Conservation (phyloP, 768 basidiomycete genomes). For the Phylloporus rhodoxanthus region DNA sequence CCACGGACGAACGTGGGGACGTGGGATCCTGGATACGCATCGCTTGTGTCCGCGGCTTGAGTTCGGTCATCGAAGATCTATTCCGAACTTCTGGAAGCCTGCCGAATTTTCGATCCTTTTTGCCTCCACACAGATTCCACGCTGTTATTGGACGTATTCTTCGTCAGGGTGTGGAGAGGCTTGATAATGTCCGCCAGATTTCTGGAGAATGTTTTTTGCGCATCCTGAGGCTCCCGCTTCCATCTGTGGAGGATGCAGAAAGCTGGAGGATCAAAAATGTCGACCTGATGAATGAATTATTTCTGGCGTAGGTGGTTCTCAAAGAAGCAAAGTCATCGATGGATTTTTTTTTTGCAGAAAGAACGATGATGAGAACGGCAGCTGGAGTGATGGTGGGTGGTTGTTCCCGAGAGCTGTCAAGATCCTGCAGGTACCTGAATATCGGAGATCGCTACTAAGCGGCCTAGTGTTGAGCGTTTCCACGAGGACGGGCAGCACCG, state of each 20-base stretch:
- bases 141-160: conserved; percentile 59
- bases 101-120: conserved; percentile 48
- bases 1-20: conserved; percentile 90
- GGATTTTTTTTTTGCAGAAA: conserved; percentile 25
- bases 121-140: conserved; percentile 56
- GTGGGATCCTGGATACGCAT: conserved; percentile 94
- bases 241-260: conserved; percentile 34
- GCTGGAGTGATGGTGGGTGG: conserved; percentile 71
- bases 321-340: conserved; percentile 1
- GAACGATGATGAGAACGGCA: conserved; percentile 23
- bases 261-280: conserved; percentile 50
- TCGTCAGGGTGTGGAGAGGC: conserved; percentile 85
- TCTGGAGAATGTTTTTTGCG: conserved; percentile 59
- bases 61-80: conserved; percentile 46
- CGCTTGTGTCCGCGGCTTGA: conserved; percentile 64
- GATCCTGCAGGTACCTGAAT: conserved; percentile 56
- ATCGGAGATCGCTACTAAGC: conserved; percentile 55
- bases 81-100: conserved; percentile 40
- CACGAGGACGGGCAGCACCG: conserved; percentile 80
- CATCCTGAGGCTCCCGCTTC: conserved; percentile 45
- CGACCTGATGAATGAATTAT: conserved; percentile 46
- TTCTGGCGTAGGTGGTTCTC: conserved; percentile 39
- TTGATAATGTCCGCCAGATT: conserved; percentile 84
- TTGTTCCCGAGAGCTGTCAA: conserved; percentile 69
- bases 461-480: conserved; percentile 78